phyloP scores from a whole-genome alignment of 345 rosid genomes.

The Microcos paniculata region DNA sequence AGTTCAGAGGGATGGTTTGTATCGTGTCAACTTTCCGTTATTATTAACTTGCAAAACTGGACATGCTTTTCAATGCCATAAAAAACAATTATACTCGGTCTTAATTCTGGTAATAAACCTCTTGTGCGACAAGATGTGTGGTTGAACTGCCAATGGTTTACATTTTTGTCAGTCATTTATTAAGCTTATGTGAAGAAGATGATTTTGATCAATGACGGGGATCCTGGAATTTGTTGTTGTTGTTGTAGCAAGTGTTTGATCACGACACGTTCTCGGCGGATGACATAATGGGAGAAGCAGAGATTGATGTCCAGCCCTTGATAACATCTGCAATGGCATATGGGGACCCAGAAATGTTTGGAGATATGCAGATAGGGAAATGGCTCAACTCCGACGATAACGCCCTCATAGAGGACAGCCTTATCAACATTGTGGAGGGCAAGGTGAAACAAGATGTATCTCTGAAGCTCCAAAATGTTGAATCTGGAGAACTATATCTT shows the following conservation, averaged over 20 bases:
- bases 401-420: conserved; percentile 85
- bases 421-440: conserved; percentile 80
- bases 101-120: neutral
- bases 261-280: conserved; percentile 89
- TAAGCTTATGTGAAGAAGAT: no score
- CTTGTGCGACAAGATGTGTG: neutral
- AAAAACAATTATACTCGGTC: neutral
- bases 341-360: conserved; percentile 88
- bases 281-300: conserved; percentile 99
- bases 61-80: neutral
- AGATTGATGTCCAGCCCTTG: conserved; percentile 86
- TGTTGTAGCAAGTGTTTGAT: conserved; percentile 79
- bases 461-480: conserved; percentile 93
- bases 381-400: conserved; percentile 88
- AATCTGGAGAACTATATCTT: conserved; percentile 77
- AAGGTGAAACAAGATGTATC: conserved; percentile 78
- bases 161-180: neutral
- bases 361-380: conserved; percentile 94
- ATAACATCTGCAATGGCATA: conserved; percentile 92
- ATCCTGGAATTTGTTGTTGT: neutral
- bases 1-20: neutral
- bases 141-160: neutral
- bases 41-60: neutral
- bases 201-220: no score
- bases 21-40: neutral